Conservation (phyloP, 2,329 filamentous ascomycete genomes). For the Alternaria arborescens region DNA sequence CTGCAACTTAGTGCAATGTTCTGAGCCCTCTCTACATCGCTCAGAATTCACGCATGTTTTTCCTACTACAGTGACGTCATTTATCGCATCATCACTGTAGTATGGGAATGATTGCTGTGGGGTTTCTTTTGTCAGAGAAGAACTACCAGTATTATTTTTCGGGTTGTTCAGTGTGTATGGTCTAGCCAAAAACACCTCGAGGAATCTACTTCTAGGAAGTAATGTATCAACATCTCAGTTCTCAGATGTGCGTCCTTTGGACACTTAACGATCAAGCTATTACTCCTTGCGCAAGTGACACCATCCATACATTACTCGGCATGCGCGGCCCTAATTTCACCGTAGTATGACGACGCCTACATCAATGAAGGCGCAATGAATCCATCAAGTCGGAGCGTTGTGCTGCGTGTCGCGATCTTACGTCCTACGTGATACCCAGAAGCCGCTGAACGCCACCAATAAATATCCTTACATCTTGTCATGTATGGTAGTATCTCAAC, state of each 20-base stretch:
- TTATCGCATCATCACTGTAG: neutral
- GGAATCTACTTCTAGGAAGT: neutral
- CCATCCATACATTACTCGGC: neutral
- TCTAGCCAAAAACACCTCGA: neutral
- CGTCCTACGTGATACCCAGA: conserved; percentile 7
- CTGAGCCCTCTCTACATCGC: neutral
- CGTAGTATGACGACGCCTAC: neutral
- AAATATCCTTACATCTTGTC: neutral
- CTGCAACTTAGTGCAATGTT: neutral
- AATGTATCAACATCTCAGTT: neutral
- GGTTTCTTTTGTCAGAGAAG: neutral
- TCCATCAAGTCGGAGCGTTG: neutral
- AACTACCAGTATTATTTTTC: neutral
- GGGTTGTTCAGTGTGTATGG: too few relatives aligned
- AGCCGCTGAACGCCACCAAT: conserved; percentile 11
- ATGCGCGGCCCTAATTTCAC: neutral
- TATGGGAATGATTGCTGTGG: too few relatives aligned
- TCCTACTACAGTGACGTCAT: neutral
- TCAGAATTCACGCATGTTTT: neutral
- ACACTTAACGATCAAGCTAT: neutral
- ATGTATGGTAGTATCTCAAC: neutral
- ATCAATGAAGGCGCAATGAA: neutral
- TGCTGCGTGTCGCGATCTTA: conserved; percentile 5
- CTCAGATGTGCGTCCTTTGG: neutral
- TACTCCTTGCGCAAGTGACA: neutral